These are phyloP conservation scores for Plasmodium cynomolgi DNA, from an alignment of 169 alveolate genomes.

Conservation along the genomic window DNA sequence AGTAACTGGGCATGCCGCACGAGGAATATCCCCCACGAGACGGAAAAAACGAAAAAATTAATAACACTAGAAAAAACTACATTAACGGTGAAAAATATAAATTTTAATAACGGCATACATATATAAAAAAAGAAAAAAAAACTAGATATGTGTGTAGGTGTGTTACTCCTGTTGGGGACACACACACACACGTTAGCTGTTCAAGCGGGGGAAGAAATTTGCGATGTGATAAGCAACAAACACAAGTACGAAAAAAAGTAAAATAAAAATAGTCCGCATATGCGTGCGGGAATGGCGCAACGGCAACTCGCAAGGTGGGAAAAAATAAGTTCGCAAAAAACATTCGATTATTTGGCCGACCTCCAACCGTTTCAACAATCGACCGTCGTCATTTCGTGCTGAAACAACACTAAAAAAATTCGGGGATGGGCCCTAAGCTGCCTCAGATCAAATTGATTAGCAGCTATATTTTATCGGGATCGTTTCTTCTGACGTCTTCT, in stretches of 20 bases:
- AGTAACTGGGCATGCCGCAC: not conserved
- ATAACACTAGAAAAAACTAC: conserved; percentile 25
- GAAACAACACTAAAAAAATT: not conserved
- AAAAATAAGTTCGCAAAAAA: not conserved
- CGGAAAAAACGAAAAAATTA: conserved; percentile 7
- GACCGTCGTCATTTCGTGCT: not conserved
- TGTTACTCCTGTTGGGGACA: not conserved
- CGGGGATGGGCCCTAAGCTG: not conserved
- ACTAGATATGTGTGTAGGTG: not conserved
- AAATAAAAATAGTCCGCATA: conserved; percentile 1
- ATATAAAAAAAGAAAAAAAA: not conserved
- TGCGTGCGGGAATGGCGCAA: not conserved
- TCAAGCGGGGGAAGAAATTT: not conserved
- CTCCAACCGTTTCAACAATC: not conserved
- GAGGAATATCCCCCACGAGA: not conserved
- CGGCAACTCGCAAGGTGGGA: not conserved
- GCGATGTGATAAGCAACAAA: not conserved
- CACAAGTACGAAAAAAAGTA: conserved; percentile 2
- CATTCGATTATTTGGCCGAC: not conserved
- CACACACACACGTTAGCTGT: not conserved
- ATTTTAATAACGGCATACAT: conserved; percentile 10
- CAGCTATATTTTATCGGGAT: conserved; percentile 32
- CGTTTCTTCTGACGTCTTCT: conserved; percentile 35
- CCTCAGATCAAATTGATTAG: not conserved
- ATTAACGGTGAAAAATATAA: conserved; percentile 19